Evolutionary conservation across 1,284 basidiomycete genomes (phyloP), one percentile per base, ranked within the genome.

Genomic region (Stereum hirsutum): DNA sequence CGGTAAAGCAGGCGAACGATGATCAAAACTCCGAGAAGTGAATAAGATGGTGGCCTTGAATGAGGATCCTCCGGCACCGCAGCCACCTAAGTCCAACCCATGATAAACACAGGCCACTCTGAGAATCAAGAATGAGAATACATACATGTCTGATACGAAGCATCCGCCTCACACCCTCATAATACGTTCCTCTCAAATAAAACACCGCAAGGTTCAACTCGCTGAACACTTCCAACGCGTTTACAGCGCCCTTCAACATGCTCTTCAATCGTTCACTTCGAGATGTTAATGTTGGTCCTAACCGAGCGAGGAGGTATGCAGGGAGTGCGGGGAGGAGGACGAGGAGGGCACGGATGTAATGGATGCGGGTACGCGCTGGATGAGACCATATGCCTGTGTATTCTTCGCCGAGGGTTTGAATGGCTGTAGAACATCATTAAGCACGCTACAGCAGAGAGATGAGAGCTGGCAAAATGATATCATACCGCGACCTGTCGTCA

Each of bases 371-470:
- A 34, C 56, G 61, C 14, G 62, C 56, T 11, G 80, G 78, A 45
- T 79, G 76, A 43, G 83, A 77, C 75, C 89, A 84, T 25, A 89
- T 83, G 54, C 89, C 87, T 1, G 89, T 92, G 56, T 95, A 95
- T 58, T 95, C 90, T 61, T 95, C 90, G 12, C 90, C 90, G 0
- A 94, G 69, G 2, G 88, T 91, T 60, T 91, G 89, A 2, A 70
- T 73, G 3, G 82, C 90, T 85, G 10, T 8, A 35, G 28, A 30
- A 30, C 8, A 30, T 8, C n/a, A 8, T 8, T 8, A 30, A 30
- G n/a, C n/a, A 30, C 8, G 28, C 28, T 30, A 8, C 28, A 30
- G n/a, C 28, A 8, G n/a, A 8, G 28, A 30, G 8, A n/a, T 30
- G n/a, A 30, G 28, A 8, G 28, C 28, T 47, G 37, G 24, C 6